Base-by-base conservation (phyloP, 495 filamentous ascomycete genomes). In the Penicillium paradoxum region DNA sequence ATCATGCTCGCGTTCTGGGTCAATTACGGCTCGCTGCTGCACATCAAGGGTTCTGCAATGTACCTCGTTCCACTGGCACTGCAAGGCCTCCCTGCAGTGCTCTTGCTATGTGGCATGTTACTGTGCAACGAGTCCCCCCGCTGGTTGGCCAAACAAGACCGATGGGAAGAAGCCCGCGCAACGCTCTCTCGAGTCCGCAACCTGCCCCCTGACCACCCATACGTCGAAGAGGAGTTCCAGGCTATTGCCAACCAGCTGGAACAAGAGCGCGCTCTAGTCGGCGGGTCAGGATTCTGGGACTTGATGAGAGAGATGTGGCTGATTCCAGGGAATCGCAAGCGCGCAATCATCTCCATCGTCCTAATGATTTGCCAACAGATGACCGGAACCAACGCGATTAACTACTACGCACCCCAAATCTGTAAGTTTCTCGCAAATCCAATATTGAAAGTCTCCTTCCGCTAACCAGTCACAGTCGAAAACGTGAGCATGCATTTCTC, bases 291-390 rank as follows among this genome's bases (percentile, higher is more conserved):
- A 9, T 80, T 84, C 69, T 81, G 74, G 82, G 80, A 83, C 51
- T 69, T 89, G 25, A 79, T 83, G 65, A 79, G 74, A 55, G 87
- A 89, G 58, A 87, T 88, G 82, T 89, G 84, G 82, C 71, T 75
- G 14, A 83, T 89, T 53, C 67, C 71, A 6, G 77, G 81, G 0
- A 87, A 87, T 68, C 72, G 83, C 40, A 84, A 85, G 55, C 77
- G 84, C 6, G 82, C 75, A 1, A 65, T 87, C 27, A 66, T 69
- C 33, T 67, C 64, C 2, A 78, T 83, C 56, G 66, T 77, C 29
- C 75, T 89, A 37, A 87, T 88, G 84, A 56, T 87, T 55, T 87
- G 83, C 67, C 85, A 88, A 67, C 84, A 87, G 60, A 82, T 84
- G 81, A 86, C 83, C 0, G 83, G 78, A 14, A 82, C 79, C 14